Base-by-base conservation (phyloP, 768 basidiomycete species). In the Trametes gibbosa region DNA sequence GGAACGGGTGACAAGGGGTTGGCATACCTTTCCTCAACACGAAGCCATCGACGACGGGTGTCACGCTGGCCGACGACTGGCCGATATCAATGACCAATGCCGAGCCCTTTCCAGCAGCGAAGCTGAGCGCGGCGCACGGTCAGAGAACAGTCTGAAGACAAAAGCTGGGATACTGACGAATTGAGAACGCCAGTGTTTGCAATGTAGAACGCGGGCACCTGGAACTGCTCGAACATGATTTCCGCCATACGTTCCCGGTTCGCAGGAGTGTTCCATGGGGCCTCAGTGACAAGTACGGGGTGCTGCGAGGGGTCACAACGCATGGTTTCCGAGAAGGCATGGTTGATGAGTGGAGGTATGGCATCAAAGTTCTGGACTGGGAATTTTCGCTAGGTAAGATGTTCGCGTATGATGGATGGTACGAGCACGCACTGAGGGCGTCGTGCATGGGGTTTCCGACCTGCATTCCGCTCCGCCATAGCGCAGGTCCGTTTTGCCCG, bases 71-170 rank as follows among this genome's bases (percentile, higher is more conserved):
- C 71, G 87, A 85, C 13, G 89, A 83, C 63, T 93, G 88, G 5
- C 97, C 97, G 47, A 98, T 83, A 66, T 99, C 97, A 41, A 99
- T 85, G 1, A 99, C 92, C 47, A 98, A 79, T 2, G 97, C 95
- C n/a, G 97, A 95, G 1, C 95, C 95, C 70, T 93, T 95, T 27
- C 97, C 97, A 52, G 95, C 90, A 16, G 96, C 92, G 72, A 99
- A 99, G 3, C 95, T 98, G 29, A 35, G 43, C 21, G 10, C 23
- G 50, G 29, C 49, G 16, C 5, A 32, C 2, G 43, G 43, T 29
- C 19, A 32, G 34, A 29, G 47, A 40, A 19, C 16, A 25, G 21
- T 13, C 27, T 25, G 40, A 24, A 45, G 12, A 25, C 1, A 52
- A 21, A 39, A 57, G 63, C 32, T 32, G 29, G 34, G 39, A 63